phyloP scores from a whole-genome alignment of 2,329 filamentous ascomycete genomes.

The Monosporascus sp. region DNA sequence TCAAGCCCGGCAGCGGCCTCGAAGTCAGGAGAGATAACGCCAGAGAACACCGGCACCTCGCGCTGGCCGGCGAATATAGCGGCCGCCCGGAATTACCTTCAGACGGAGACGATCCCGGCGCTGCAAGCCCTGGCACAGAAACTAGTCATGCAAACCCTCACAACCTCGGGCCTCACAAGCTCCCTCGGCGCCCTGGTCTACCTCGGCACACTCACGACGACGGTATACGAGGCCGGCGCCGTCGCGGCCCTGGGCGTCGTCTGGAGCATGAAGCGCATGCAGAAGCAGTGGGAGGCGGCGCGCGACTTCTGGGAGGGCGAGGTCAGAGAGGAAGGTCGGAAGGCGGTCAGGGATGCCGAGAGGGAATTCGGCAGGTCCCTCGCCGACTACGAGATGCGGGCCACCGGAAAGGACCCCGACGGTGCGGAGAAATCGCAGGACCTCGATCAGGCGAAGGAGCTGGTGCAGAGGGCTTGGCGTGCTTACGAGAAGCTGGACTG shows the following conservation, averaged over 20 bases:
- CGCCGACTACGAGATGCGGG: conserved; percentile 17
- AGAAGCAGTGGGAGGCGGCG: conserved; percentile 58
- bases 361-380: conserved; percentile 46
- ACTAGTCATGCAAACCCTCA: conserved; percentile 70
- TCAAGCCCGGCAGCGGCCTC: not conserved
- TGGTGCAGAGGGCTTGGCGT: conserved; percentile 46
- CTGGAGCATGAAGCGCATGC: conserved; percentile 55
- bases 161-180: conserved; percentile 61
- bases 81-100: conserved; percentile 61
- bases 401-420: conserved; percentile 14
- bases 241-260: conserved; percentile 57
- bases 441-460: conserved; percentile 35
- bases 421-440: conserved; percentile 20
- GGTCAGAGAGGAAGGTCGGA: conserved; percentile 62
- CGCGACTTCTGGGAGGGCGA: conserved; percentile 60
- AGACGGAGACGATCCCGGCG: conserved; percentile 62
- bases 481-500: conserved; percentile 45
- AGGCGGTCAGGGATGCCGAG: conserved; percentile 55
- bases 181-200: conserved; percentile 54
- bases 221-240: conserved; percentile 57
- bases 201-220: conserved; percentile 47
- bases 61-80: conserved; percentile 72
- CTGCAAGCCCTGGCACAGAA: conserved; percentile 69
- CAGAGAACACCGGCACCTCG: conserved; percentile 15
- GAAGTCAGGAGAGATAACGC: not conserved